phyloP scores from a whole-genome alignment of 306 rosid species.

The Senna tora region DNA sequence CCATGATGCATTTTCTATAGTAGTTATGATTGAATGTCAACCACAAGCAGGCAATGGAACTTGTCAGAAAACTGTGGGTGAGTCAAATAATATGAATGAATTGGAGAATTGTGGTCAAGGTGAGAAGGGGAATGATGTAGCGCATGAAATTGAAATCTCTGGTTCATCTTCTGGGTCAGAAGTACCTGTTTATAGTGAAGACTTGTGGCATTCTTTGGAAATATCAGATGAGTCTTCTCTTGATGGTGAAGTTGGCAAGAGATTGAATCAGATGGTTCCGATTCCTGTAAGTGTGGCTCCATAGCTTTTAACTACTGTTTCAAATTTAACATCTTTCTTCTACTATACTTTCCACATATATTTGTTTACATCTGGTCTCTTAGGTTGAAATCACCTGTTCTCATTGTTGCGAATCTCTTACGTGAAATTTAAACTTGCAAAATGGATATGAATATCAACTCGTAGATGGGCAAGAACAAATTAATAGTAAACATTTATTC shows the following conservation, averaged over 20 bases:
- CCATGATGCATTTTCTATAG: not conserved
- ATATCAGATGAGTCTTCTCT: constrained; percentile 77
- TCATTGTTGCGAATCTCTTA: constrained; percentile 3
- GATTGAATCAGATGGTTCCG: constrained; percentile 83
- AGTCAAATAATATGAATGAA: constrained; percentile 43
- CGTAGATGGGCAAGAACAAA: constrained; percentile 3
- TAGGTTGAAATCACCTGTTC: not conserved
- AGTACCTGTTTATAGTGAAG: constrained; percentile 43
- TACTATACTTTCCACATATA: constrained; percentile 7
- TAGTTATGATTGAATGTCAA: constrained; percentile 41
- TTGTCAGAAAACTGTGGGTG: constrained; percentile 42
- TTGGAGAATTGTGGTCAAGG: constrained; percentile 35
- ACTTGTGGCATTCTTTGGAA: constrained; percentile 53
- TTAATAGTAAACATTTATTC: constrained; percentile 1
- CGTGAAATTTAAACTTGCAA: constrained; percentile 5
- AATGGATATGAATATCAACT: constrained; percentile 7
- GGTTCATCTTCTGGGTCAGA: constrained; percentile 52
- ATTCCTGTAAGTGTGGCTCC: constrained; percentile 73
- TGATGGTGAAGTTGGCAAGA: constrained; percentile 93
- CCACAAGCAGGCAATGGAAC: constrained; percentile 52
- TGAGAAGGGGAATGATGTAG: constrained; percentile 39
- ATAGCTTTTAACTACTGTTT: constrained; percentile 11
- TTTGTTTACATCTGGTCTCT: constrained; percentile 12
- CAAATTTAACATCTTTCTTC: not conserved
- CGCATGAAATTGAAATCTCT: constrained; percentile 43